Conservation (phyloP, 1,139 yeast species). For the Suhomyces guaymorum region DNA sequence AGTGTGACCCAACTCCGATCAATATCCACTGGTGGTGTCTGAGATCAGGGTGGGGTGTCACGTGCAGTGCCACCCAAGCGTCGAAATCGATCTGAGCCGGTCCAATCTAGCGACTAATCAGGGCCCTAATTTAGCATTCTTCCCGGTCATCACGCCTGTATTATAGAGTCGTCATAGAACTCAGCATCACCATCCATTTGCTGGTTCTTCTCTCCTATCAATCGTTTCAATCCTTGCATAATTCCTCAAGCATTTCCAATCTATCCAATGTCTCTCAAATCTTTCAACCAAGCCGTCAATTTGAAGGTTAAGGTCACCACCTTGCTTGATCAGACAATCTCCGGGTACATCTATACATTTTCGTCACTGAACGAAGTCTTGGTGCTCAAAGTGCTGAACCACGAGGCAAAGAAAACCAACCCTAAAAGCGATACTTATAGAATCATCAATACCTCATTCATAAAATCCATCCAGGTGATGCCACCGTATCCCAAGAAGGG, state of each 20-base stretch:
- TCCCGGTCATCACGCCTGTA: too few relatives aligned
- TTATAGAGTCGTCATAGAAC: too few relatives aligned
- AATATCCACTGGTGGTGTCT: too few relatives aligned
- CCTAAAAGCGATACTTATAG: slow-evolving; percentile 39
- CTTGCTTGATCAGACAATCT: slow-evolving; percentile 54
- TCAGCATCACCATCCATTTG: neutral
- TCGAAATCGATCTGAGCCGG: too few relatives aligned
- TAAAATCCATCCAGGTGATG: slow-evolving; percentile 52
- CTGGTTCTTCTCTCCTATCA: neutral
- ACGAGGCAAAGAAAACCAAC: slow-evolving; percentile 20
- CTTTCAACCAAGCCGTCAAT: slow-evolving; percentile 35
- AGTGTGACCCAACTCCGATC: too few relatives aligned
- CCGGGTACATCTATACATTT: slow-evolving; percentile 65
- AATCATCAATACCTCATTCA: slow-evolving; percentile 58
- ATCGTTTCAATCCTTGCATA: neutral
- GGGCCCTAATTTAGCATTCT: too few relatives aligned
- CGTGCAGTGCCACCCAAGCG: too few relatives aligned
- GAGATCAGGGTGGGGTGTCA: too few relatives aligned
- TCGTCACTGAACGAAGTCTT: slow-evolving; percentile 32
- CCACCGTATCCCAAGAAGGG: slow-evolving; percentile 27
- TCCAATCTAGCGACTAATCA: too few relatives aligned
- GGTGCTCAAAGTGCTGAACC: slow-evolving; percentile 22
- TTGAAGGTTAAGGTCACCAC: slow-evolving; percentile 63
- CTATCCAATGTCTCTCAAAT: slow-evolving; percentile 31
- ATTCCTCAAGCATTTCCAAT: neutral